Conservation (phyloP, 164 flowering plant species). For the Vitis vinifera region ASM3070453v1 NC_081810.1:5501501-5502000, state of each 20-base stretch:
- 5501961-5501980: slow-evolving; percentile 34
- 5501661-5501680: slow-evolving; percentile 27
- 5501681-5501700: slow-evolving; percentile 30
- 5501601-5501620: slow-evolving; percentile 35
- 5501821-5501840: slow-evolving; percentile 37
- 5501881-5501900: slow-evolving; percentile 34
- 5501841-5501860: slow-evolving; percentile 38
- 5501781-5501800: slow-evolving; percentile 29
- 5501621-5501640: slow-evolving; percentile 29
- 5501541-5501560: too few relatives aligned
- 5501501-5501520: too few relatives aligned
- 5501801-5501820: slow-evolving; percentile 29
- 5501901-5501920: slow-evolving; percentile 35
- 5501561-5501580: slow-evolving; percentile 15
- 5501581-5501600: slow-evolving; percentile 31
- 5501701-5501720: slow-evolving; percentile 20
- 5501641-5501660: slow-evolving; percentile 19
- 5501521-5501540: too few relatives aligned
- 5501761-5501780: slow-evolving; percentile 23
- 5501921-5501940: slow-evolving; percentile 5
- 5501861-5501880: slow-evolving; percentile 33
- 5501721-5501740: slow-evolving; percentile 18
- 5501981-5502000: slow-evolving; percentile 12
- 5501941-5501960: slow-evolving; percentile 31
- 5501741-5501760: too few relatives aligned